Evolutionary conservation across 176 grass and related monocot genomes (phyloP), one percentile per base, ranked within the genome.

Genomic region (Secale cereale): DNA sequence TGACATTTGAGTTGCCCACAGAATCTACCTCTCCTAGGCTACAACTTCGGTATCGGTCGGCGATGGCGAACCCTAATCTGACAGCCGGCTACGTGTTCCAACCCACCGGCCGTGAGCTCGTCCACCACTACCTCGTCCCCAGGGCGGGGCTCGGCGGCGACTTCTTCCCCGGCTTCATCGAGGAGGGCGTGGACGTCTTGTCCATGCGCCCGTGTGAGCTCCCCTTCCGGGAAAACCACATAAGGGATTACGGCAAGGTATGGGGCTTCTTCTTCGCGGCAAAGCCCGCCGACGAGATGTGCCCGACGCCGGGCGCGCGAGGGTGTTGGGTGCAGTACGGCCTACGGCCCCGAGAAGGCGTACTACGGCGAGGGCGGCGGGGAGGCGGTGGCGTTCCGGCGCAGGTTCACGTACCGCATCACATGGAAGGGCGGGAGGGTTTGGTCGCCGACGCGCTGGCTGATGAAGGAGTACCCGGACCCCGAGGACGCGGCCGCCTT

Each of bases 401-500:
- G 27, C 37, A 48, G 61, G 78, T 67, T 67, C 40, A 27, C 40
- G 17, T 81, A 50, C 39, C 43, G 45, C 72, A 27, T 62, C 61
- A 50, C 63, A 10, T 26, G 57, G 79, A 5, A 14, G 15, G 56
- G 33, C 56, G 57, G 57, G 33, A n/a, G 8, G 33, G 57, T 25
- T 1, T 13, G 29, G 10, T 13, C 25, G 28, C 79, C 19, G 6
- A 81, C 43, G 19, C 40, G 11, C 28, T 81, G 43, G 79, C 39
- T 3, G 63, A 68, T 81, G 63, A 33, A 67, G 62, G 78, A 68
- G 78, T 80, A 80, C 78, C 33, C 14, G 27, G n/a, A n/a, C n/a
- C 78, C 68, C 61, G 45, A 81, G 78, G 19, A 31, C 19, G 26
- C 61, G 27, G 10, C 61, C 2, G 41, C 40, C 41, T 81, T 66